Evolutionary conservation across 2,329 filamentous ascomycete genomes (phyloP), one percentile per base, ranked within the genome.

Genomic region (Trichocomaceae sp.): DNA sequence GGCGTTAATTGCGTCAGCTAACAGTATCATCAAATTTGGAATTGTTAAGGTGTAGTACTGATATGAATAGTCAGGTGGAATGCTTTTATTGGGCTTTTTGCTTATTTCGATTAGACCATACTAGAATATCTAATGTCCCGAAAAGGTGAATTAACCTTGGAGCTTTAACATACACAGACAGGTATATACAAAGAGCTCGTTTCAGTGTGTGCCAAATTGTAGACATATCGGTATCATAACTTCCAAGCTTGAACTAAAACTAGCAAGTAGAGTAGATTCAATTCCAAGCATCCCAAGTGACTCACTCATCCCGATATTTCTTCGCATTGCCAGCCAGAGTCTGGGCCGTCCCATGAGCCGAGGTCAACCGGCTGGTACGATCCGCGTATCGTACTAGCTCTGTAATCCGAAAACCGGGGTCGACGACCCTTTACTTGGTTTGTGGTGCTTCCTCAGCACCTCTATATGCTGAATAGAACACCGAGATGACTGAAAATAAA

Each of bases 341-440:
- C 31, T 52, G 48, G 48, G 10, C 23, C 13, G 12, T 41, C 26
- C 47, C 15, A 17, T 41, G 35, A 47, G 57, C 57, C 57, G 57
- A 58, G 57, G 57, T 58, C 53, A 22, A 54, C 22, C 17, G 42
- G 29, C 49, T 42, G 31, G 19, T n/a, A 31, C 13, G 22, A 20
- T 55, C 39, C 50, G 42, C 23, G 51, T 56, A 45, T 33, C 26
- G 50, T 55, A 57, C 47, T 52, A 52, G 44, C 20, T 5, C 8
- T 22, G 52, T 50, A 55, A 49, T 23, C 50, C 55, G 52, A 58
- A 59, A 55, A 59, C 57, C 52, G 57, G 57, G 57, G 57, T 50
- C 41, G 42, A 20, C 19, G 4, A 42, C 29, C 37, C 1, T 35
- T 35, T 35, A 35, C 5, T 9, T 29, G 13, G 31, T 13, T 15